Evolutionary conservation across 108 stramenopile genomes (phyloP), one percentile per base, ranked within the genome.

Genomic region (Ochromonas danica): DNA sequence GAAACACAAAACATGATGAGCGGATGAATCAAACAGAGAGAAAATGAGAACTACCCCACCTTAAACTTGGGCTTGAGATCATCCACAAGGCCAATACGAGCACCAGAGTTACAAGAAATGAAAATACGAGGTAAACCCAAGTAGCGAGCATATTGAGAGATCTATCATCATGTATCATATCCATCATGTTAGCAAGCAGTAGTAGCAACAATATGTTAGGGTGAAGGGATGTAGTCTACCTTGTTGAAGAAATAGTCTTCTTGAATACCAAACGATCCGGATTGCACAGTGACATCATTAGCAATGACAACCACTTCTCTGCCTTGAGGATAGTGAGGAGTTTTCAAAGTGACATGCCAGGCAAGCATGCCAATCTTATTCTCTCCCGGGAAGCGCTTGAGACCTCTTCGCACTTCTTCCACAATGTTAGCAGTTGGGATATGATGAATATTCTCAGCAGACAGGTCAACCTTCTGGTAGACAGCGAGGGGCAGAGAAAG

Each of bases 301-400:
- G 95, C 88, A 82, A 96, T 94, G 70, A 98, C 83, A 65, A 98
- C 95, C 83, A 98, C 90, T 51, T 96, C 90, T 71, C 97, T 93
- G 30, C 97, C 97, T 81, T 93, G 93, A 27, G 95, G 95, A 87
- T 96, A 98, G 79, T 98, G 95, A 42, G 97, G 97, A 17, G 97
- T 96, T 81, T 94, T 95, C 93, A 98, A 93, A 6, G 74, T 89
- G 39, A 91, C 82, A 70, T 90, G 79, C 94, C 94, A 98, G 27
- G 93, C 93, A 67, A 98, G 90, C 97, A 98, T 98, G n/a, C 94
- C 97, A 81, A 94, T 87, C 80, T 94, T 93, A 89, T 97, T 97
- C 38, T 92, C 92, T 80, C 96, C 96, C 62, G 96, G 93, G 30
- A 89, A 84, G 25, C 96, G 88, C 70, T 83, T 81, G 61, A n/a